These are phyloP conservation scores for Drosera spatulata DNA, from an alignment of 179 eudicot genomes.

Conservation along the genomic window DNA sequence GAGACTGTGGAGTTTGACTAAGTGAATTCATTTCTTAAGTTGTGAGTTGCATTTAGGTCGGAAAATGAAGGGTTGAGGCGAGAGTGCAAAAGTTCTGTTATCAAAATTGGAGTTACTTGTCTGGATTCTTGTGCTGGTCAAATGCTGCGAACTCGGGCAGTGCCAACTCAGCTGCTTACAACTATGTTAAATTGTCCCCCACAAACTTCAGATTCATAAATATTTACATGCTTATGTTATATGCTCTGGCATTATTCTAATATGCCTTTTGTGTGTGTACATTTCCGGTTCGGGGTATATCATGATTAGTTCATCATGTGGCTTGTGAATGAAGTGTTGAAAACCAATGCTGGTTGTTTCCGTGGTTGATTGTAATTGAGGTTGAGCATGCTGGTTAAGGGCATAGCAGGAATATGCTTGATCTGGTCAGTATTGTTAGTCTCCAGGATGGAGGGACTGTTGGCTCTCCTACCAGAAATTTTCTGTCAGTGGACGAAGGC, in stretches of 20 bases:
- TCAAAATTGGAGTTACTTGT: too few relatives aligned
- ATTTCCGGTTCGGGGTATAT: neutral
- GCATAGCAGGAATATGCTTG: neutral
- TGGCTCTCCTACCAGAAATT: neutral
- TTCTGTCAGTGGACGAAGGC: constrained; percentile 27
- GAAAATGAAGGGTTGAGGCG: too few relatives aligned
- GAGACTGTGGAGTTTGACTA: too few relatives aligned
- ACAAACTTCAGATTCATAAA: neutral
- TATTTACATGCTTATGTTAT: neutral
- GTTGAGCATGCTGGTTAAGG: neutral
- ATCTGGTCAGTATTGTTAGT: neutral
- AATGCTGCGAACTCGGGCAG: neutral
- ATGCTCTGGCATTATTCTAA: neutral
- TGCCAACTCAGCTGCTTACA: neutral
- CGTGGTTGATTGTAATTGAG: neutral
- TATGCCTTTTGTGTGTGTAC: neutral
- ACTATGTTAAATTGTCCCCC: neutral
- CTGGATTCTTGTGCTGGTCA: too few relatives aligned
- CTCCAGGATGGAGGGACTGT: neutral
- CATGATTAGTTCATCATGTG: neutral
- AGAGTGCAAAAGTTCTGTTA: too few relatives aligned
- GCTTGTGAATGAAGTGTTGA: neutral
- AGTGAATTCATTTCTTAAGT: too few relatives aligned
- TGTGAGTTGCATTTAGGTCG: too few relatives aligned
- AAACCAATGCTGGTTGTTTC: neutral